Base-by-base conservation (phyloP, 345 rosid genomes). In the Ailanthus altissimus region DNA sequence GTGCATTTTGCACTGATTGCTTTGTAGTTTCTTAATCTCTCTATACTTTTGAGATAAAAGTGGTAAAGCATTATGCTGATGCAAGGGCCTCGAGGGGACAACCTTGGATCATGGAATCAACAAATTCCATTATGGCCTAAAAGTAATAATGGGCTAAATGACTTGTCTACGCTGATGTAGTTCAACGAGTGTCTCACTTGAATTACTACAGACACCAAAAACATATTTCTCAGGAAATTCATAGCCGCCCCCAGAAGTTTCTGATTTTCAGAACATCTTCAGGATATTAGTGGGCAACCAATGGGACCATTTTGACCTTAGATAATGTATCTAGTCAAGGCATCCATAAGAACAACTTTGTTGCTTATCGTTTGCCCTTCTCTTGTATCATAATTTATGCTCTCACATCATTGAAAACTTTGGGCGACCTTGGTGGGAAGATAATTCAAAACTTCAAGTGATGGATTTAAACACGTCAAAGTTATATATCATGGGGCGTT, bases 361-460 rank as follows among this genome's bases (percentile, higher is more conserved):
- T 50, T 8, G 25, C 53, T 14, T 47, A 43, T 58, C 21, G 42
- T 43, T 53, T 43, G 18, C n/a, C 14, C 38, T 40, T 72, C 49
- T 56, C n/a, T 6, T 40, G 13, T 67, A 56, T 53, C 49, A 65
- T 65, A 42, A 65, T 43, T 60, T 18, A 25, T 40, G 75, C 64
- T 40, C 0, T 26, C n/a, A 54, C 63, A 5, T 38, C 51, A 57
- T 56, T 38, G 75, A 72, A 56, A 53, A 21, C 12, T 15, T n/a
- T 21, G 66, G 66, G 40, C 49, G n/a, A 72, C 21, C 10, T 57
- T 43, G 53, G 21, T 72, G 75, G 54, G 25, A 23, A 8, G 3
- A 12, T 56, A 50, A 40, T 64, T 23, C 8, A 23, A 57, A 25
- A 28, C 21, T 4, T 40, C 14, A 20, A 26, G 47, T 25, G 40